Percentiles rank a stretch among this genome's conserved stretches.
Conservation (phyloP, 139 green algal genomes). For the Trebouxia sp. region DNA sequence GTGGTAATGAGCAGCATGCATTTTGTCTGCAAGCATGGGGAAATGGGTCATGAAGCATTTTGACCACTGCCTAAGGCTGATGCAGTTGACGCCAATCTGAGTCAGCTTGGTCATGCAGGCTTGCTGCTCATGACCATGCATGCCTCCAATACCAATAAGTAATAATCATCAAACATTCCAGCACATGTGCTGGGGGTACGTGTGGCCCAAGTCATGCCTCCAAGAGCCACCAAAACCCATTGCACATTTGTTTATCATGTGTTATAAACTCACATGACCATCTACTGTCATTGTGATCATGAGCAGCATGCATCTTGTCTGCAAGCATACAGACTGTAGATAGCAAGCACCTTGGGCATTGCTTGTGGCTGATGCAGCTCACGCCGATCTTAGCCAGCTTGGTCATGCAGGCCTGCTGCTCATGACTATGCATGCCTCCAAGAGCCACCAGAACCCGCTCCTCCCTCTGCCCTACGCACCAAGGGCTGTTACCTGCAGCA, state of each 20-base stretch:
- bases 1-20: no score
- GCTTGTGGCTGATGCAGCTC: background rate
- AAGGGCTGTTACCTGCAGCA: background rate
- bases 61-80: background rate
- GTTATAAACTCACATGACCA: background rate
- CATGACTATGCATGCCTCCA: slow-evolving; percentile 1
- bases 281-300: no score
- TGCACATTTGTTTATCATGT: background rate
- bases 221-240: background rate
- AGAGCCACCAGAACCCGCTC: background rate
- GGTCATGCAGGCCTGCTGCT: background rate
- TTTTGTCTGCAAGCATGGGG: background rate
- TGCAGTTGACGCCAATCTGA: background rate
- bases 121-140: slow-evolving; percentile 2
- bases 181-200: background rate
- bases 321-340: background rate
- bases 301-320: no score
- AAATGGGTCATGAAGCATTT: background rate
- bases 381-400: slow-evolving; percentile 10
- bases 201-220: background rate
- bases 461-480: background rate
- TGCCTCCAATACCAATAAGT: background rate
- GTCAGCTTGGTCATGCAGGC: background rate
- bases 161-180: background rate
- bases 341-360: slow-evolving; percentile 8